Evolutionary conservation across 2,329 filamentous ascomycete species (phyloP).

Genomic region (Bertia moriformis): DNA sequence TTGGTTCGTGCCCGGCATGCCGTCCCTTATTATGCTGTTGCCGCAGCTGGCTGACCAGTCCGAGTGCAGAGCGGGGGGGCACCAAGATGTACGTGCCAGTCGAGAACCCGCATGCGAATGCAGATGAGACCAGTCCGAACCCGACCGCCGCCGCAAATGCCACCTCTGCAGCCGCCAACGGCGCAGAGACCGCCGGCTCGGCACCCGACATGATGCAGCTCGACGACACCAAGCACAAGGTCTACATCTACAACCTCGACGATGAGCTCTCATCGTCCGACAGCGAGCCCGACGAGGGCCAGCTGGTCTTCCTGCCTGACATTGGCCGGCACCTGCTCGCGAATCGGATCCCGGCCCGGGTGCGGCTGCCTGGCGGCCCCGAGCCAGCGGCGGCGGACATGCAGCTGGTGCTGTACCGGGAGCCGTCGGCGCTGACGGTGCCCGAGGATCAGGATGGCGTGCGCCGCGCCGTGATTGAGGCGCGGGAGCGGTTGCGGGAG

Average conservation of each 20-base stretch:
- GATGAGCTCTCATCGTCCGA: constrained; percentile 58
- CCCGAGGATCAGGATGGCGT: constrained; percentile 65
- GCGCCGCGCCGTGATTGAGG: constrained; percentile 70
- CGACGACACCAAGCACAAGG: constrained; percentile 69
- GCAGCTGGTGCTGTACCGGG: constrained; percentile 73
- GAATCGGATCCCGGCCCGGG: constrained; percentile 45
- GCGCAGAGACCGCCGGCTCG: constrained; percentile 16
- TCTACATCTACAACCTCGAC: constrained; percentile 84
- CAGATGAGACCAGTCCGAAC: constrained; percentile 8
- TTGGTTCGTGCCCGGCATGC: constrained; percentile 44
- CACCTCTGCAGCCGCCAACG: constrained; percentile 3
- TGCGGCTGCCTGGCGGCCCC: constrained; percentile 43
- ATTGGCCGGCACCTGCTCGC: constrained; percentile 67
- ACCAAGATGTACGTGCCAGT: constrained; percentile 53
- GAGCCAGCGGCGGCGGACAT: constrained; percentile 42
- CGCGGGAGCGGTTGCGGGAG: constrained; percentile 53
- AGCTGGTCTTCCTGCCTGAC: constrained; percentile 68
- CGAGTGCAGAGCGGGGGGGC: constrained; percentile 40
- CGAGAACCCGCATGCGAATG: constrained; percentile 21
- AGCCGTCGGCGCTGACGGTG: constrained; percentile 63
- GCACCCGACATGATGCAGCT: constrained; percentile 71
- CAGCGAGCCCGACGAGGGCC: constrained; percentile 40
- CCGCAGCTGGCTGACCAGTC: too few species aligned
- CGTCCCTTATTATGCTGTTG: constrained; percentile 6
- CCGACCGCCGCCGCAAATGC: constrained; percentile 8